These are phyloP conservation scores for Xylaria sp. DNA, from an alignment of 2,329 filamentous ascomycete genomes.

Conservation along the genomic window DNA sequence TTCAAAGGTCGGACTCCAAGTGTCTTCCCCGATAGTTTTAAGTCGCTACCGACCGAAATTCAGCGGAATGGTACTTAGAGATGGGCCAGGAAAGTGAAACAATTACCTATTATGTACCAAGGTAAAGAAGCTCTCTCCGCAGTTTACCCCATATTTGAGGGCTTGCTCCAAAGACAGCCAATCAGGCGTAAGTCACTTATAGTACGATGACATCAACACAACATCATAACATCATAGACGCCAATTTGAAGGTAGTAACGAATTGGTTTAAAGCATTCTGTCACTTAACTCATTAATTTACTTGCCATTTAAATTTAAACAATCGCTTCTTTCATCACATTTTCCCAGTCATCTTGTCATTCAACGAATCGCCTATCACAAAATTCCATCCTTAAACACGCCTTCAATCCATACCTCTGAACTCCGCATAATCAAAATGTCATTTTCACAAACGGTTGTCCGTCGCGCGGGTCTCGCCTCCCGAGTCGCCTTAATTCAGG, in stretches of 20 bases:
- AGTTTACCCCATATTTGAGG: constrained; percentile 20
- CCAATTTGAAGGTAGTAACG: background rate
- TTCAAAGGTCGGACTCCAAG: background rate
- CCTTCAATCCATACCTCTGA: background rate
- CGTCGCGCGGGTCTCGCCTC: constrained; percentile 57
- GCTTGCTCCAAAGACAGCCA: constrained; percentile 1
- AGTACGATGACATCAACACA: constrained; percentile 33
- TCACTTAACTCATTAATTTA: background rate
- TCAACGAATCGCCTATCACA: background rate
- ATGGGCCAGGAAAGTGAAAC: background rate
- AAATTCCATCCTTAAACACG: background rate
- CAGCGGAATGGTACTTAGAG: constrained; percentile 15
- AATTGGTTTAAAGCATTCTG: background rate
- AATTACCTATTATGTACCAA: too few relatives aligned
- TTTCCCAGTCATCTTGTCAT: background rate
- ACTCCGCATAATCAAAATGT: constrained; percentile 55
- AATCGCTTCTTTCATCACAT: background rate
- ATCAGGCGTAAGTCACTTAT: constrained; percentile 9
- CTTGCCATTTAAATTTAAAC: constrained; percentile 8
- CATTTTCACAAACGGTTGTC: constrained; percentile 62
- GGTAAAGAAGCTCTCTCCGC: constrained; percentile 11
- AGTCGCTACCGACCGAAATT: constrained; percentile 13
- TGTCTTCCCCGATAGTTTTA: background rate
- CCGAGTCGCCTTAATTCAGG: constrained; percentile 53
- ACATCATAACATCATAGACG: constrained; percentile 24